These are phyloP conservation scores for Liriodendron chinense DNA, from an alignment of 164 flowering plant species.

Conservation along the genomic window DNA sequence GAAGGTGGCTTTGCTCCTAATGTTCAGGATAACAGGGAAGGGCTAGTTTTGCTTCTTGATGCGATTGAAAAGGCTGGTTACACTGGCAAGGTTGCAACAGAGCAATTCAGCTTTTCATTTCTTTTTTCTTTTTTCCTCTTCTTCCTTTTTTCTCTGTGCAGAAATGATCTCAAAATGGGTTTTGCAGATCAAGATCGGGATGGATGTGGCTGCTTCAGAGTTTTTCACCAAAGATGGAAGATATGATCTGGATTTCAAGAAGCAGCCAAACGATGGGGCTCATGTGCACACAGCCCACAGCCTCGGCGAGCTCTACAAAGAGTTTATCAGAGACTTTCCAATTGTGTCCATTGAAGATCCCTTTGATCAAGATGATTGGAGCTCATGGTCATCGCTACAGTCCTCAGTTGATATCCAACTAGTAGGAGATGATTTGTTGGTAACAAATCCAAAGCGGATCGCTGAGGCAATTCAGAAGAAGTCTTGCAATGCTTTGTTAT, in stretches of 20 bases:
- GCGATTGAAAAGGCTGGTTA: slow-evolving; percentile 98
- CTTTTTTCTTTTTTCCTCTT: no score
- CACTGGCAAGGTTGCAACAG: slow-evolving; percentile 71
- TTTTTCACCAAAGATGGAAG: slow-evolving; percentile 76
- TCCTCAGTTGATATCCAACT: slow-evolving; percentile 87
- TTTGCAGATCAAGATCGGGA: slow-evolving; percentile 89
- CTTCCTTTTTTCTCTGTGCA: background rate
- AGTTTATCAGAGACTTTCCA: slow-evolving; percentile 83
- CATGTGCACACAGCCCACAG: slow-evolving; percentile 62
- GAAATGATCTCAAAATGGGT: slow-evolving; percentile 9
- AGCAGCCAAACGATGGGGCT: slow-evolving; percentile 94
- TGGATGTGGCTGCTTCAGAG: slow-evolving; percentile 99
- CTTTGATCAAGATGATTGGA: slow-evolving; percentile 99
- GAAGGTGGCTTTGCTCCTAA: slow-evolving; percentile 99
- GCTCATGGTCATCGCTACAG: slow-evolving; percentile 75
- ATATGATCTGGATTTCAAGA: slow-evolving; percentile 86
- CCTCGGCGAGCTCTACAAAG: slow-evolving; percentile 76
- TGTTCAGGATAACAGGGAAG: slow-evolving; percentile 97
- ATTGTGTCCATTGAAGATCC: slow-evolving; percentile 99
- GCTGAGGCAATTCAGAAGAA: slow-evolving; percentile 81
- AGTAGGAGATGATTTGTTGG: slow-evolving; percentile 97
- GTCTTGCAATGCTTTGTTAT: slow-evolving; percentile 82
- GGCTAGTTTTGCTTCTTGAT: slow-evolving; percentile 77
- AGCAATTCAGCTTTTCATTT: background rate
- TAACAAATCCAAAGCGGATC: slow-evolving; percentile 93